Percentiles rank a stretch among this genome's conserved stretches.
These are phyloP conservation scores for Penicillium occitanis DNA, from an alignment of 2,329 filamentous ascomycete species.

Conservation along the genomic window DNA sequence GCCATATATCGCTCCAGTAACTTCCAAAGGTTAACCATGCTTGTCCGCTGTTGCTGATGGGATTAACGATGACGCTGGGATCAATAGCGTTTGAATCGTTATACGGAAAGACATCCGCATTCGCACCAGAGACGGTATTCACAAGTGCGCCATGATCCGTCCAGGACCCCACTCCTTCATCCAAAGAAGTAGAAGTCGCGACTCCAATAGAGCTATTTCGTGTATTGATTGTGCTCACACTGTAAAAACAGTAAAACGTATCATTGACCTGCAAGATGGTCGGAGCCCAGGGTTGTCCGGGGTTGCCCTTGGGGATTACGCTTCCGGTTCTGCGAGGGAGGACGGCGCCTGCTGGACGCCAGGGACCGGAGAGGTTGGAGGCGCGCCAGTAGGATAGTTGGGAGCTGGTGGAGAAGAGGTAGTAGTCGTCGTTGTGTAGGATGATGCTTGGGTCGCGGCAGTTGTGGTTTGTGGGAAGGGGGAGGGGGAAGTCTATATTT, in stretches of 20 bases:
- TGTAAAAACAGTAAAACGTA: constrained; percentile 66
- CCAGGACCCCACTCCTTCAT: constrained; percentile 32
- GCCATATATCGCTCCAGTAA: constrained; percentile 68
- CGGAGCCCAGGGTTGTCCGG: constrained; percentile 54
- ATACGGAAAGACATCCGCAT: constrained; percentile 31
- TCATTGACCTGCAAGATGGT: constrained; percentile 58
- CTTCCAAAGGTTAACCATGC: constrained; percentile 63
- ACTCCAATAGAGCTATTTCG: constrained; percentile 64
- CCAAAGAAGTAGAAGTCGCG: constrained; percentile 48
- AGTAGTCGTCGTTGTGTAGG: constrained; percentile 17
- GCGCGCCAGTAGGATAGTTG: constrained; percentile 15
- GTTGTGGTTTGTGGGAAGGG: constrained; percentile 14
- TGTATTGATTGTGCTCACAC: constrained; percentile 61
- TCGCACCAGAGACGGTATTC: constrained; percentile 34
- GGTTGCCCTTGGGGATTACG: constrained; percentile 36
- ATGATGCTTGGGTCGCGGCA: constrained; percentile 20
- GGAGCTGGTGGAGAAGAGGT: constrained; percentile 15
- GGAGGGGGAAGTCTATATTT: constrained; percentile 4
- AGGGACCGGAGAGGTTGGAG: constrained; percentile 18
- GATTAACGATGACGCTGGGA: constrained; percentile 50
- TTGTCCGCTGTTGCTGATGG: constrained; percentile 23
- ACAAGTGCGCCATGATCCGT: constrained; percentile 36
- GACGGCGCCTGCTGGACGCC: constrained; percentile 27
- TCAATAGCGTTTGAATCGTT: constrained; percentile 63
- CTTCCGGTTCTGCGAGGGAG: constrained; percentile 30